Percentiles rank a stretch among this genome's conserved stretches.
Conservation (phyloP, 768 basidiomycete species). For the Lentinula lateritia region DNA sequence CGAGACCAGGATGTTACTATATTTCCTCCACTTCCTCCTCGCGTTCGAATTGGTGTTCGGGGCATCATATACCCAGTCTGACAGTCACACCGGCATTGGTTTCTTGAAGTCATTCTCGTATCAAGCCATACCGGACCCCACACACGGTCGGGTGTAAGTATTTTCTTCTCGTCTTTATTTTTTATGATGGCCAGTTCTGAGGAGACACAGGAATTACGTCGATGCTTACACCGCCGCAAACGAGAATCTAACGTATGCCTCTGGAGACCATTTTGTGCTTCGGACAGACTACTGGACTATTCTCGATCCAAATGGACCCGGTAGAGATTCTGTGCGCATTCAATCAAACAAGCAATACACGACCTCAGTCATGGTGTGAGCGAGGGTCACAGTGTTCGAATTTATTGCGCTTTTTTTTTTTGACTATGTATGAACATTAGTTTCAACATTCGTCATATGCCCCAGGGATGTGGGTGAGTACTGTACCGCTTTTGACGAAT, state of each 20-base stretch:
- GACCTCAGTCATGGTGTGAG: conserved; percentile 30
- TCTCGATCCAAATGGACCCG: conserved; percentile 28
- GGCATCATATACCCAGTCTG: conserved; percentile 35
- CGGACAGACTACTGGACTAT: conserved; percentile 29
- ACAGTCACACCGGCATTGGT: conserved; percentile 35
- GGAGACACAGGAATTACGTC: conserved; percentile 31
- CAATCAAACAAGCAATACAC: conserved; percentile 28
- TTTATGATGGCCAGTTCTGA: neutral
- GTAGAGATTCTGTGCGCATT: conserved; percentile 34
- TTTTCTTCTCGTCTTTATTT: neutral
- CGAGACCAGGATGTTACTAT: neutral
- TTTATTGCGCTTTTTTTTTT: neutral
- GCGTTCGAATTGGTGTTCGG: conserved; percentile 19
- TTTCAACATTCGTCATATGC: conserved; percentile 47
- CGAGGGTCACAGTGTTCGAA: neutral
- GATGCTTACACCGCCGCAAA: conserved; percentile 29
- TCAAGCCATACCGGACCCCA: conserved; percentile 49
- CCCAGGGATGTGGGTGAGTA: conserved; percentile 43
- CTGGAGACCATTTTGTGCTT: conserved; percentile 29
- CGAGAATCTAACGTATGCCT: conserved; percentile 33
- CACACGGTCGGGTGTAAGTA: conserved; percentile 55
- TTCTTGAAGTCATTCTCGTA: conserved; percentile 47
- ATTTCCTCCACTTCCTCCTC: neutral
- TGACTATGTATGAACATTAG: conserved; percentile 4
- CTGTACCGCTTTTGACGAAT: neutral